Percentiles rank a stretch among this genome's conserved stretches.
These are phyloP conservation scores for Piper betle DNA, from an alignment of 164 flowering plant species.

Conservation along the genomic window DNA sequence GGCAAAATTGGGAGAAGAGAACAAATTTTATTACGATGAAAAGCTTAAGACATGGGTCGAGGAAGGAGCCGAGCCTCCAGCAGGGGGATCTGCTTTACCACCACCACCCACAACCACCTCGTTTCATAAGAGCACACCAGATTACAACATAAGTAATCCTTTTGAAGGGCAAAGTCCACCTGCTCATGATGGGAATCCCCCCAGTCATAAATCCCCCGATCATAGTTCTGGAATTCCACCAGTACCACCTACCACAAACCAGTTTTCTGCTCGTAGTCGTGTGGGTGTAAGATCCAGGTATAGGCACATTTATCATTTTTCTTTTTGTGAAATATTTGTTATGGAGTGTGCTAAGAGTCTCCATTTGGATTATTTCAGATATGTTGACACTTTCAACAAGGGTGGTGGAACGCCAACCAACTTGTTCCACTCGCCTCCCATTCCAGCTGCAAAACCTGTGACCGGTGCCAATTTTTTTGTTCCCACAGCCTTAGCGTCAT, in stretches of 20 bases:
- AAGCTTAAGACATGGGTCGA: constrained; percentile 98
- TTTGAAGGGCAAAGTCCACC: constrained; percentile 26
- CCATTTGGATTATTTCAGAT: constrained; percentile 40
- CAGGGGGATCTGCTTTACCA: constrained; percentile 66
- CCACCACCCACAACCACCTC: constrained; percentile 73
- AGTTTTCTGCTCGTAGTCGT: constrained; percentile 84
- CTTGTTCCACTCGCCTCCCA: constrained; percentile 58
- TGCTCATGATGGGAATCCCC: constrained; percentile 28
- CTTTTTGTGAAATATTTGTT: not conserved
- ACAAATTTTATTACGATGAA: constrained; percentile 88
- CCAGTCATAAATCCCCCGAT: constrained; percentile 27
- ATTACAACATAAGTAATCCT: constrained; percentile 36
- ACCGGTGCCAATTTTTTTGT: constrained; percentile 53
- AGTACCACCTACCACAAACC: constrained; percentile 67
- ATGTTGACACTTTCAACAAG: constrained; percentile 91
- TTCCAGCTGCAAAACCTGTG: constrained; percentile 45
- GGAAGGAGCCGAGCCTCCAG: constrained; percentile 79
- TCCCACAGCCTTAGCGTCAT: constrained; percentile 38
- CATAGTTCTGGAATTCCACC: constrained; percentile 65
- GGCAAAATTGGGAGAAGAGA: constrained; percentile 91
- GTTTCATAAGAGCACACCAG: constrained; percentile 54
- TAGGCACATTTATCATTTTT: not conserved
- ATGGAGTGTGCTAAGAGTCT: not conserved
- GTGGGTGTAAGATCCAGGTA: constrained; percentile 86
- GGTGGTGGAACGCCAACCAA: constrained; percentile 51